Conservation (phyloP, 1,284 basidiomycete genomes). For the Puccinia coronata region DNA sequence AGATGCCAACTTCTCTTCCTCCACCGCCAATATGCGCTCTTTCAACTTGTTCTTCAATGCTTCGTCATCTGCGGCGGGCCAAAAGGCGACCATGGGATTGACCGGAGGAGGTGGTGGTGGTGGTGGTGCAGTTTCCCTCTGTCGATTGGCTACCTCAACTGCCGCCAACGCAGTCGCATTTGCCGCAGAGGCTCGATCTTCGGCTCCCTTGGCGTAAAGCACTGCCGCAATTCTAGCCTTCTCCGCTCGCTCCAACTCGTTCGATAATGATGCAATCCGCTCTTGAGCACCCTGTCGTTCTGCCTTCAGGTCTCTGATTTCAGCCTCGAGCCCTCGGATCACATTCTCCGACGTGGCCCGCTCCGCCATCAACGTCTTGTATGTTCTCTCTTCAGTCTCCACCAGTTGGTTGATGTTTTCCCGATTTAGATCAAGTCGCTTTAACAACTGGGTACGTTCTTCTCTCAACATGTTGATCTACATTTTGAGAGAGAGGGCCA, state of each 20-base stretch:
- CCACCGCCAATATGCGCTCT: constrained; percentile 38
- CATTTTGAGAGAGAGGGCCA: background rate
- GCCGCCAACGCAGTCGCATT: constrained; percentile 23
- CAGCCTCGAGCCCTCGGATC: constrained; percentile 24
- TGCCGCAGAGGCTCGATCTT: constrained; percentile 32
- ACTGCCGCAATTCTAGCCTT: constrained; percentile 37
- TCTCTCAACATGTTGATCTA: constrained; percentile 37
- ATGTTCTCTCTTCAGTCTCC: constrained; percentile 42
- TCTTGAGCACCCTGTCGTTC: constrained; percentile 16
- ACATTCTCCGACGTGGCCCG: constrained; percentile 15
- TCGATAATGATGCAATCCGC: background rate
- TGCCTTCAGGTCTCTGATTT: constrained; percentile 1
- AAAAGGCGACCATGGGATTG: constrained; percentile 15
- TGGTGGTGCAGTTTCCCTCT: constrained; percentile 3
- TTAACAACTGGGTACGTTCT: constrained; percentile 37
- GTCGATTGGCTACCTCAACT: constrained; percentile 12
- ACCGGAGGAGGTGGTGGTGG: constrained; percentile 18
- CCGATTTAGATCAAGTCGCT: constrained; percentile 37
- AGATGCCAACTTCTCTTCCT: constrained; percentile 41
- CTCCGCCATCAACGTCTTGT: constrained; percentile 43
- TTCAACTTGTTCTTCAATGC: constrained; percentile 41
- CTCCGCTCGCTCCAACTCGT: constrained; percentile 35
- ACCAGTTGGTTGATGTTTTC: constrained; percentile 46
- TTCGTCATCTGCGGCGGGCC: constrained; percentile 41
- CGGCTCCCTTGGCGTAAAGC: constrained; percentile 41